phyloP scores from a whole-genome alignment of 495 filamentous ascomycete species.

The Podospora sp. region DNA sequence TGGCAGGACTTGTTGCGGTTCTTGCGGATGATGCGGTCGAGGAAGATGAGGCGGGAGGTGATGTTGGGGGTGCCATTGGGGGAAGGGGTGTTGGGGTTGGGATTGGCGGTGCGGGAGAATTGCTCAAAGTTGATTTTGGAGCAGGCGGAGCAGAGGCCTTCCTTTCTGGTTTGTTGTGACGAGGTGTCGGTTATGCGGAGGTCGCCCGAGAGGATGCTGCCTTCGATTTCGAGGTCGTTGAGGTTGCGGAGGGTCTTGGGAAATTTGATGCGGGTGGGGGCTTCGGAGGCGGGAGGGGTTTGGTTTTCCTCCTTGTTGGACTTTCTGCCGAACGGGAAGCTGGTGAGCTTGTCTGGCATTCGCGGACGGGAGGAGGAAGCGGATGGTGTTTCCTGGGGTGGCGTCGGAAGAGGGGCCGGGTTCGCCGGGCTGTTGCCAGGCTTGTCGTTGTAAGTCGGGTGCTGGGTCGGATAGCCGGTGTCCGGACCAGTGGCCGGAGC shows the following conservation, averaged over 20 bases:
- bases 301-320: too few relatives aligned
- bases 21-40: conserved; percentile 7
- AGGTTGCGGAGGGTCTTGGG: neutral
- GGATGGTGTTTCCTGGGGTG: too few relatives aligned
- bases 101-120: neutral
- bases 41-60: conserved; percentile 4
- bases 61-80: neutral
- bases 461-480: too few relatives aligned
- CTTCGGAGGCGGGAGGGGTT: too few relatives aligned
- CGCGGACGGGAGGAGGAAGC: too few relatives aligned
- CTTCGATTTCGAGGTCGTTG: conserved; percentile 7
- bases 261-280: neutral
- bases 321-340: too few relatives aligned
- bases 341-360: too few relatives aligned
- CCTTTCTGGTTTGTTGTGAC: neutral
- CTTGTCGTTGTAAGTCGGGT: too few relatives aligned
- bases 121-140: conserved; percentile 13
- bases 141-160: conserved; percentile 7
- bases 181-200: conserved; percentile 1
- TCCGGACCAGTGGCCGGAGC: too few relatives aligned
- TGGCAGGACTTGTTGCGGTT: neutral
- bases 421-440: too few relatives aligned
- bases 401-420: too few relatives aligned
- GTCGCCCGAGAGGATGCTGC: neutral
- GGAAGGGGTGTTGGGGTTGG: neutral